Conservation (phyloP, 352 stramenopile species). For the Globisporangium uncinulatum region DNA sequence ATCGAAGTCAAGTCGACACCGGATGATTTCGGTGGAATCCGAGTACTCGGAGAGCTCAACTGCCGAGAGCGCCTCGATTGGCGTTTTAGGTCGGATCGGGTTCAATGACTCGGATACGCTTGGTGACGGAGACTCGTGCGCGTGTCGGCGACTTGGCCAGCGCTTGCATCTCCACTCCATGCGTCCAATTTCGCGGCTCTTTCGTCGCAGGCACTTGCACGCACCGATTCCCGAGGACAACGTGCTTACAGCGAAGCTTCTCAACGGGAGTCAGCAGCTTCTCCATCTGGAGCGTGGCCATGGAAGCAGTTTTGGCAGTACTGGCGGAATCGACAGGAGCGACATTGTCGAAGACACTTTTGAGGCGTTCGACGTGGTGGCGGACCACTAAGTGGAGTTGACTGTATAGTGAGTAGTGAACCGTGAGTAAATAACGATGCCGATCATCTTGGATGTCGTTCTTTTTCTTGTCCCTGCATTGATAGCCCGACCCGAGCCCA, state of each 20-base stretch:
- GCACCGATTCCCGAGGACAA: conserved; percentile 4
- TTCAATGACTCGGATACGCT: neutral
- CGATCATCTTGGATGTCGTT: too few species aligned
- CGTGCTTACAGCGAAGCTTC: conserved; percentile 6
- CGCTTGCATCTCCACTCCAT: neutral
- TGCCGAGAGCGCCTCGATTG: neutral
- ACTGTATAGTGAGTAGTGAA: too few species aligned
- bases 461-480: too few species aligned
- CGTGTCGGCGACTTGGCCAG: conserved; percentile 9
- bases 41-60: neutral
- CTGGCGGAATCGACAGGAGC: neutral
- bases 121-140: neutral
- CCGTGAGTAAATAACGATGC: too few species aligned
- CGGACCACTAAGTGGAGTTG: too few species aligned
- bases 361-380: too few species aligned
- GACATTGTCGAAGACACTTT: neutral
- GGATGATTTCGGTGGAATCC: neutral
- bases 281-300: neutral
- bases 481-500: too few species aligned
- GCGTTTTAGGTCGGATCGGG: neutral
- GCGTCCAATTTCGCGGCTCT: conserved; percentile 1
- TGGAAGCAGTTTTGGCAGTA: neutral
- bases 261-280: neutral
- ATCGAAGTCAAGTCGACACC: neutral
- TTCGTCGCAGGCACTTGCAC: conserved; percentile 8